Evolutionary conservation across 2,329 filamentous ascomycete genomes (phyloP).

Genomic region (Penicillium sp.): DNA sequence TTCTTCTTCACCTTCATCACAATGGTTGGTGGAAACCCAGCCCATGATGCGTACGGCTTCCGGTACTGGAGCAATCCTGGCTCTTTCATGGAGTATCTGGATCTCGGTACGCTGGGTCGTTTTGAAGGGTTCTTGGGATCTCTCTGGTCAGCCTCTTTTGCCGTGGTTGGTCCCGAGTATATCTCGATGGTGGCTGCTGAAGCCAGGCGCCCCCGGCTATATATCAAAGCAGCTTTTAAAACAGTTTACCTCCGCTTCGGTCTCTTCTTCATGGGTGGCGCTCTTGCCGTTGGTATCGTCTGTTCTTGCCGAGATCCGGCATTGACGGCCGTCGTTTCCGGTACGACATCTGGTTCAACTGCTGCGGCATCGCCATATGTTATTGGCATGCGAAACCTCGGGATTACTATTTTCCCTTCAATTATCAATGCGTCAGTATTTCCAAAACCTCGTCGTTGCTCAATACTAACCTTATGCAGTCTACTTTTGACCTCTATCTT

Average conservation of each 20-base stretch:
- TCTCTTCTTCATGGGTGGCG: slow-evolving; percentile 71
- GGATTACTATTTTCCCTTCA: slow-evolving; percentile 55
- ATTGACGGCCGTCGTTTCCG: slow-evolving; percentile 11
- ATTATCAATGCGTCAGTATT: slow-evolving; percentile 54
- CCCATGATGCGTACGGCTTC: slow-evolving; percentile 69
- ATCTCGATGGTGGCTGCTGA: slow-evolving; percentile 64
- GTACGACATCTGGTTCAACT: slow-evolving; percentile 14
- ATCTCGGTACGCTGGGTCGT: slow-evolving; percentile 61
- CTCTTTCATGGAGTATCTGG: slow-evolving; percentile 65
- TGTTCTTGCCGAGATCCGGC: slow-evolving; percentile 63
- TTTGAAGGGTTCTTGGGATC: slow-evolving; percentile 61
- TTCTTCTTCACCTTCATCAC: slow-evolving; percentile 74
- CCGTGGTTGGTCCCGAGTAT: slow-evolving; percentile 65
- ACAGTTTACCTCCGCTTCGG: slow-evolving; percentile 76
- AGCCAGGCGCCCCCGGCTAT: slow-evolving; percentile 64
- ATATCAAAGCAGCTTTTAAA: slow-evolving; percentile 73
- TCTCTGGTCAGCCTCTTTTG: slow-evolving; percentile 67
- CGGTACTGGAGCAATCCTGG: slow-evolving; percentile 62
- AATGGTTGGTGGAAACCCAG: slow-evolving; percentile 77
- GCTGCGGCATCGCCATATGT: slow-evolving; percentile 64
- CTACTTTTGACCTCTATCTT: slow-evolving; percentile 56
- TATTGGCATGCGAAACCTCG: slow-evolving; percentile 60
- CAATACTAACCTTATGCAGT: background rate
- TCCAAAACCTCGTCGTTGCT: background rate
- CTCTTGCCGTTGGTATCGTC: slow-evolving; percentile 68